Base-by-base conservation (phyloP, 768 basidiomycete genomes). In the Tylopilus balloui region DNA sequence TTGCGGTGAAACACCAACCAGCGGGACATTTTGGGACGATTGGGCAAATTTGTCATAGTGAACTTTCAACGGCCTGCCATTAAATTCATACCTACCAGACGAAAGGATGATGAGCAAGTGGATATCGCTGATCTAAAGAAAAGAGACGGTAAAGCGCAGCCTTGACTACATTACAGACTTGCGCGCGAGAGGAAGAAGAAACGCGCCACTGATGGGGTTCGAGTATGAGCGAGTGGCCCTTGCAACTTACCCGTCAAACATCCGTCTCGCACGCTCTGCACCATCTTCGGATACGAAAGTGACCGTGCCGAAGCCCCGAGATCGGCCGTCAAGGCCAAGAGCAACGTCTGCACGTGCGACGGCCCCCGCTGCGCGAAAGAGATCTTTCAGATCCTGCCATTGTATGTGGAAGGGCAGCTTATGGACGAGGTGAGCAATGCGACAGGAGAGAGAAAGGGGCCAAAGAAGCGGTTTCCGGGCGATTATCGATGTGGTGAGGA, bases 311-410 rank as follows among this genome's bases (percentile, higher is more conserved):
- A 93, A 95, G 2, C 96, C 96, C 44, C 92, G 74, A 31, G 90
- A 92, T 29, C 93, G 79, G 12, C 92, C 90, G 62, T 96, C 92
- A 5, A 79, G 80, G 29, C 91, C 91, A 27, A 92, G 78, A 15
- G 88, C 88, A 19, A 96, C 88, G 56, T 95, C 92, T 10, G 95
- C 95, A 20, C 95, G 82, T 29, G 92, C 72, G 46, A 98, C 87
- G 17, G 87, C 83, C 15, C 95, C 94, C 1, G 90, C 92, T 54
- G 88, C 83, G 23, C 94, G 81, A 64, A 97, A 95, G 5, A 97
- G 77, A 68, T 97, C 94, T 69, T 98, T 97, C 37, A 99, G 77
- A 63, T 98, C 95, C 69, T 97, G 95, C 95, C 95, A 99, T 70
- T 93, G 92, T 57, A 86, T 87, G 59, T 93, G 92, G 69, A 92